These are phyloP conservation scores for Candida gorgasii DNA, from an alignment of 805 yeast species.

Conservation along the genomic window DNA sequence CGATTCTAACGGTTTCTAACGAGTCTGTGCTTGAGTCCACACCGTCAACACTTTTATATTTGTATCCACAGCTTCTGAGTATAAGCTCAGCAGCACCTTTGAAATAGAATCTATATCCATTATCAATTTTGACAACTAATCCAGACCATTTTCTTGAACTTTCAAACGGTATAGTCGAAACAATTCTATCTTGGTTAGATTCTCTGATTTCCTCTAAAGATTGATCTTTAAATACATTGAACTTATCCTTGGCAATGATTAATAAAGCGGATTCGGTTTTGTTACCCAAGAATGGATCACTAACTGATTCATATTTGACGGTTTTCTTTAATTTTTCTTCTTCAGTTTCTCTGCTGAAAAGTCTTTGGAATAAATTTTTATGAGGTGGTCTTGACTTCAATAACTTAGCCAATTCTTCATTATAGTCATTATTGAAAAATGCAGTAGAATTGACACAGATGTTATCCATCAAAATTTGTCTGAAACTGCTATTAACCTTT, in stretches of 20 bases:
- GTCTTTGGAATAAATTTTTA: constrained; percentile 28
- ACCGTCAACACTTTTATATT: constrained; percentile 15
- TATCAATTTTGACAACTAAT: constrained; percentile 55
- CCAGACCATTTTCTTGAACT: constrained; percentile 94
- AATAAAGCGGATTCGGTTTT: constrained; percentile 93
- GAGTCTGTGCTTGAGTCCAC: too few relatives aligned
- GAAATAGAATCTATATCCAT: constrained; percentile 59
- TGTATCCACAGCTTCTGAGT: constrained; percentile 55
- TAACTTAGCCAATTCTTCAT: constrained; percentile 29
- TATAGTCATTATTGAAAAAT: constrained; percentile 64
- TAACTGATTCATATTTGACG: constrained; percentile 17
- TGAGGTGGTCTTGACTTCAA: constrained; percentile 30
- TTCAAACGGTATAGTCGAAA: constrained; percentile 86
- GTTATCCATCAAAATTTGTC: constrained; percentile 46
- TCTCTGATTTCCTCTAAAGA: constrained; percentile 45
- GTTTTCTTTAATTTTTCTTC: constrained; percentile 14
- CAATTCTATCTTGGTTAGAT: constrained; percentile 36
- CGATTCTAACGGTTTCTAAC: constrained; percentile 29
- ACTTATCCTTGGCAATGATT: constrained; percentile 58
- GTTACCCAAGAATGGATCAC: constrained; percentile 80
- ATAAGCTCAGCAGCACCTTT: constrained; percentile 97
- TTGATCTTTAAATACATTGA: constrained; percentile 46
- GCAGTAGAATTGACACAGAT: constrained; percentile 85
- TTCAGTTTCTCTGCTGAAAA: constrained; percentile 19
- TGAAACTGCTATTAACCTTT: constrained; percentile 22